Evolutionary conservation across 2,329 filamentous ascomycete genomes (phyloP), one percentile per base, ranked within the genome.

Genomic region (Raffaelea arxii): DNA sequence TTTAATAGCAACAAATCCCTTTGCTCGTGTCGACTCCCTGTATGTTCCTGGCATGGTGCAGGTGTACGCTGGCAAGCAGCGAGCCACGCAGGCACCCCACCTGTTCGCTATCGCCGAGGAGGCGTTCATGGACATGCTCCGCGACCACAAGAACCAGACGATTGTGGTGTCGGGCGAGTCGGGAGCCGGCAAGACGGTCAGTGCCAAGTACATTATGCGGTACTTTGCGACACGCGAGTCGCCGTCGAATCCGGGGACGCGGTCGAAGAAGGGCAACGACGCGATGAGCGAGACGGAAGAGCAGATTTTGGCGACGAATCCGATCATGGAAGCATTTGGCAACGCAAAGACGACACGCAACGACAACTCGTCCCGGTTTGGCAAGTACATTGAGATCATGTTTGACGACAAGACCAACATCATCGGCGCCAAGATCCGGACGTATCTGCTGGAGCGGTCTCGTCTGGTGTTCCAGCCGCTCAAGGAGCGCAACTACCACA

Each of bases 1-100:
- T 54, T 76, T 98, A 57, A 98, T 98, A 70, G 92, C 92, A 53
- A 94, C 92, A 53, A 98, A 98, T 69, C 92, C 92, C 21, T 98
- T 98, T 61, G 92, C 94, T 46, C 80, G 92, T 54, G 90, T 98
- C 55, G 92, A 98, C 65, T 98, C 92, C 37, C 80, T 98, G 60
- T 98, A 98, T 67, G 92, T 98, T 11, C 90, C 91, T 18, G 92
- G 92, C 55, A 98, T 98, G 91, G 90, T 98, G n/a, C 92, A 98
- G 66, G 89, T 97, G 35, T 98, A 98, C 68, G 90, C 92, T 47
- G 92, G 92, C 61, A 97, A 91, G 68, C 90, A 96, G 66, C 80
- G 92, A 67, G 89, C 90, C 49, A 95, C 92, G 49, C 92, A 97
- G 67, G 92, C 94, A 49, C 92, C 92, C 46, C 92, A 98, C 79